These are phyloP conservation scores for Globisporangium parvum DNA, from an alignment of 352 stramenopile genomes.

Conservation along the genomic window DNA sequence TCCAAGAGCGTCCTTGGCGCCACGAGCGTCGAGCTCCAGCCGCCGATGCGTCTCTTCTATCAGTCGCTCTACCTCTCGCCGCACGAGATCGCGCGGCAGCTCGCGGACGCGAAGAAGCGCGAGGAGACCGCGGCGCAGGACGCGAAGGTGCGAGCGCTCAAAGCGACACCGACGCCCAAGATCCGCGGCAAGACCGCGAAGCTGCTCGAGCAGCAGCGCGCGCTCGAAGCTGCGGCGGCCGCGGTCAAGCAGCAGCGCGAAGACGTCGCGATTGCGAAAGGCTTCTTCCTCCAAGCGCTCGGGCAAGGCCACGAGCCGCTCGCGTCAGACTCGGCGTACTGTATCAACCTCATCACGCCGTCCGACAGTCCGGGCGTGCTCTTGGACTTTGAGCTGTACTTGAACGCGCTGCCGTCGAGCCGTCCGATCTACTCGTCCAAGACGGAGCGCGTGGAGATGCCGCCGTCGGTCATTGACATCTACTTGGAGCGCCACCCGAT, in stretches of 20 bases:
- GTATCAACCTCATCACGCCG: slow-evolving; percentile 70
- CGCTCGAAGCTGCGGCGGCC: neutral
- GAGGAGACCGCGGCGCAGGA: slow-evolving; percentile 25
- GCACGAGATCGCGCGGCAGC: slow-evolving; percentile 36
- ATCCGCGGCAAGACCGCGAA: slow-evolving; percentile 11
- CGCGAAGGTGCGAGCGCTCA: slow-evolving; percentile 7
- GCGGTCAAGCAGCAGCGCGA: slow-evolving; percentile 13
- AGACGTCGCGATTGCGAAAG: slow-evolving; percentile 30
- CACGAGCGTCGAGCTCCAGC: slow-evolving; percentile 42
- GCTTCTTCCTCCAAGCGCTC: slow-evolving; percentile 67
- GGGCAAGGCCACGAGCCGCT: slow-evolving; percentile 69
- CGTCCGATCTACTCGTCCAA: slow-evolving; percentile 48
- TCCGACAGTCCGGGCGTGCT: slow-evolving; percentile 52
- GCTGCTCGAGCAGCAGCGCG: slow-evolving; percentile 2
- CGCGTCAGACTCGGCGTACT: slow-evolving; percentile 54
- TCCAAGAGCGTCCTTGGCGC: slow-evolving; percentile 29
- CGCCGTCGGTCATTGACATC: slow-evolving; percentile 70
- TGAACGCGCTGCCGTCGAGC: slow-evolving; percentile 61
- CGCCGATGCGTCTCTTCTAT: slow-evolving; percentile 69
- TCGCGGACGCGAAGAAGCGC: slow-evolving; percentile 34
- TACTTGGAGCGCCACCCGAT: slow-evolving; percentile 72
- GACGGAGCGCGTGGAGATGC: slow-evolving; percentile 34
- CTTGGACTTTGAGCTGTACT: slow-evolving; percentile 68
- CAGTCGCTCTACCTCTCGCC: slow-evolving; percentile 74
- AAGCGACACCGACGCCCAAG: slow-evolving; percentile 15